Conservation (phyloP, 2,329 filamentous ascomycete species). For the Aureobasidium sp. region DNA sequence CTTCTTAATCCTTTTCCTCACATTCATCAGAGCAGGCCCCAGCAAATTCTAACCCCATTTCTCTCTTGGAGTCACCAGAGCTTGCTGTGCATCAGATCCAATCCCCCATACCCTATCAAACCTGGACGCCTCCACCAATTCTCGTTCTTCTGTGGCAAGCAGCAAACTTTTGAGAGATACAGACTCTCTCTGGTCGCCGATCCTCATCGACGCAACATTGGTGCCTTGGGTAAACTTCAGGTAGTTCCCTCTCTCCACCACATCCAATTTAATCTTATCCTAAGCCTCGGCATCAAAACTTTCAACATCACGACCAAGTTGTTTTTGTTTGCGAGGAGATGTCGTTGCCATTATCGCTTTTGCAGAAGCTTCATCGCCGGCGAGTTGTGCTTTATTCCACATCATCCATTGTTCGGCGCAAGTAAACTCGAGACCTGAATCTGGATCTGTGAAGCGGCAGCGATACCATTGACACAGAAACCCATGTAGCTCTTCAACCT, state of each 20-base stretch:
- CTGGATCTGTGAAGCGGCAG: neutral
- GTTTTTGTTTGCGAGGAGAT: conserved; percentile 35
- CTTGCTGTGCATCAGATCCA: conserved; percentile 48
- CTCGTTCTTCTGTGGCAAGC: conserved; percentile 49
- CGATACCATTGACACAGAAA: conserved; percentile 57
- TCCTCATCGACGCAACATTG: conserved; percentile 18
- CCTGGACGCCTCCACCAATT: conserved; percentile 52
- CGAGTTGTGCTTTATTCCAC: conserved; percentile 5
- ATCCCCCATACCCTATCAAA: conserved; percentile 59
- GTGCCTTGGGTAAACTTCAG: conserved; percentile 48
- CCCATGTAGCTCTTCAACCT: conserved; percentile 39
- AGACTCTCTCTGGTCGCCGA: neutral
- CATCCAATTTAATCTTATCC: conserved; percentile 42
- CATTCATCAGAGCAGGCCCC: conserved; percentile 54
- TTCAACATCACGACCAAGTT: conserved; percentile 47
- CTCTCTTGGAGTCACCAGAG: conserved; percentile 35
- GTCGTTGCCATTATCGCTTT: neutral
- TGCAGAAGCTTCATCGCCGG: neutral
- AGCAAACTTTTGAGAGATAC: conserved; percentile 38
- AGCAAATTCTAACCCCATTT: conserved; percentile 58
- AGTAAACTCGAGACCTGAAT: neutral
- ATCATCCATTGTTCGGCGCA: conserved; percentile 10
- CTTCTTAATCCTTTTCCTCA: conserved; percentile 44
- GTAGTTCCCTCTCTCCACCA: conserved; percentile 53
- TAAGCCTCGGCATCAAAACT: conserved; percentile 47